A percentile compares a stretch with the other conserved stretches of the same genome.
Conservation (phyloP, 257 asterid genomes). For the Solanum chilense region DNA sequence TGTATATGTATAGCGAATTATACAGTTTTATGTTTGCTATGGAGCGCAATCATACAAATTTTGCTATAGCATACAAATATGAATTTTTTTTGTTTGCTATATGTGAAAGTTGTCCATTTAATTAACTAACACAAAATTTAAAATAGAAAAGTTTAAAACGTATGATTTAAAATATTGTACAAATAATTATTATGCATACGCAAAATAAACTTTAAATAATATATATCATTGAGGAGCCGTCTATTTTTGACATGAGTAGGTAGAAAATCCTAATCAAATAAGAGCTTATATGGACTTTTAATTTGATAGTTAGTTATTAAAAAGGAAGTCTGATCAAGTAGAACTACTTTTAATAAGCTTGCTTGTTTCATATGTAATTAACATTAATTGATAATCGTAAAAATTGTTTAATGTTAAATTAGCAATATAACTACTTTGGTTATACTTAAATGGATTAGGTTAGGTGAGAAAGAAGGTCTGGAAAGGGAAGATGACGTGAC, state of each 20-base stretch:
- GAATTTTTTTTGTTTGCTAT: too few species aligned
- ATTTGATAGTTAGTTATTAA: background rate
- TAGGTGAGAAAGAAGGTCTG: background rate
- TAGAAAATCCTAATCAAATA: background rate
- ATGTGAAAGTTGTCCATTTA: too few species aligned
- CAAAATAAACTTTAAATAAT: background rate
- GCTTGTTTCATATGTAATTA: background rate
- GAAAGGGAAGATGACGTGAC: background rate
- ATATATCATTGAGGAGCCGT: background rate
- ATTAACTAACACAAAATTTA: background rate
- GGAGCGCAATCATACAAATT: too few species aligned
- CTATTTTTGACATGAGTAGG: background rate
- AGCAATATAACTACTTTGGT: background rate
- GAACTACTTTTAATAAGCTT: background rate
- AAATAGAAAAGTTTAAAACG: accelerated
- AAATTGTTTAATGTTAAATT: background rate
- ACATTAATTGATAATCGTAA: background rate
- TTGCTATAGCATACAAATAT: too few species aligned
- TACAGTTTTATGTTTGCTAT: too few species aligned
- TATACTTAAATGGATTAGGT: background rate
- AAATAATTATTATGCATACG: background rate
- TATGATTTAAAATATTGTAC: background rate
- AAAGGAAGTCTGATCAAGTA: background rate
- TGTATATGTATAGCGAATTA: too few species aligned
- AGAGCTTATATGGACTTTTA: background rate